Evolutionary conservation across 2,329 filamentous ascomycete species (phyloP).

Genomic region (Cordyceps farinosa): DNA sequence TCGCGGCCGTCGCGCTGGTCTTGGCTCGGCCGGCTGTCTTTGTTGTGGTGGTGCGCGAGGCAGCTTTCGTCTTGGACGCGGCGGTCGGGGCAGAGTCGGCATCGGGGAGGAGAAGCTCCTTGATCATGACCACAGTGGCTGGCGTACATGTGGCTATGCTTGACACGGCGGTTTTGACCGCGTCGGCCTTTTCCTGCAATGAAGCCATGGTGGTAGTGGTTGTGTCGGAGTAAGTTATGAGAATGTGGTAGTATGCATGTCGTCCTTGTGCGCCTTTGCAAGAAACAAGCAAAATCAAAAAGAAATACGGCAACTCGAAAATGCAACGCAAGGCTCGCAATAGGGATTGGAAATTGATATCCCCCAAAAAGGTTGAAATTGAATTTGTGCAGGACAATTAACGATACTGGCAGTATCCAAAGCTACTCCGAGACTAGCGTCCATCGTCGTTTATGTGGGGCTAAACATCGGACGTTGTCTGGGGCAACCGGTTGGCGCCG

Average conservation of each 20-base stretch:
- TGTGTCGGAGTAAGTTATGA: conserved; percentile 20
- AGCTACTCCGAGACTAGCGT: neutral
- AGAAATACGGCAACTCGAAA: neutral
- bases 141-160: conserved; percentile 53
- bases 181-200: conserved; percentile 41
- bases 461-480: conserved; percentile 35
- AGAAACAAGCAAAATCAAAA: neutral
- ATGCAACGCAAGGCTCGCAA: neutral
- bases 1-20: conserved; percentile 25
- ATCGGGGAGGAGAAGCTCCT: conserved; percentile 43
- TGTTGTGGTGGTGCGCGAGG: conserved; percentile 28
- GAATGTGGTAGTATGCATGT: conserved; percentile 31
- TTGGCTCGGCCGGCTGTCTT: conserved; percentile 24
- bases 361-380: neutral
- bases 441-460: conserved; percentile 21
- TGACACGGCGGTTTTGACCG: conserved; percentile 52
- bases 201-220: conserved; percentile 39
- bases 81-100: conserved; percentile 23
- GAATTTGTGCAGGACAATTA: conserved; percentile 5
- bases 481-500: conserved; percentile 31
- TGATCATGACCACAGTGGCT: conserved; percentile 44
- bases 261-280: conserved; percentile 24
- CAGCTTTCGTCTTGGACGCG: conserved; percentile 26
- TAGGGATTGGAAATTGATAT: neutral
- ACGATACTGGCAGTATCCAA: conserved; percentile 4